Evolutionary conservation across 2,329 filamentous ascomycete genomes (phyloP), one percentile per base, ranked within the genome.

Genomic region (Clonostachys rosea): DNA sequence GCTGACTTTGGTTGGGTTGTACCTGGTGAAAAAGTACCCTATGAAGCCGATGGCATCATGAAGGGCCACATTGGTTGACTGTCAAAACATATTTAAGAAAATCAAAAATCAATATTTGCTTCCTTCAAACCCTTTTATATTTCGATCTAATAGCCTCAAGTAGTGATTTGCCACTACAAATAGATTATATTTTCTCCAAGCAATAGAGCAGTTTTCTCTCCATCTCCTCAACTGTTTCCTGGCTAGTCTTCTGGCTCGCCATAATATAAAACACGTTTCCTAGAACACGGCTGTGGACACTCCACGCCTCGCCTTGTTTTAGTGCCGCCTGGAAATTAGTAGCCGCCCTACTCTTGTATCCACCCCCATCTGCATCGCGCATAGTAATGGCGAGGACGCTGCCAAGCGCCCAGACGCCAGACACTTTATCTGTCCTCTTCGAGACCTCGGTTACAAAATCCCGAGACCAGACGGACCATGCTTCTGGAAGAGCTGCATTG

Each of bases 401-500:
- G 0, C 89, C 89, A 2, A 94, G 67, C 0, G 88, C 85, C 69
- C 89, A 87, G 0, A 86, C 80, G 8, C 84, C 80, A 4, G 80
- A 72, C 0, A 94, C 80, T 0, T 69, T 64, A 1, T 66, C 52
- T 3, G 72, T 71, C 17, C 74, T 57, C 14, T 55, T 67, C 5
- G 86, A 91, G 3, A 91, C 57, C 12, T 68, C 61, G 3, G 68
- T 63, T 2, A 91, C 69, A 30, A 91, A 78, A 0, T 66, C 60
- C 2, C 72, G 71, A 0, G 82, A 80, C 88, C 88, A 94, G 49
- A 83, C 77, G 48, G 86, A 90, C 86, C 87, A 92, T 1, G 60
- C 56, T 3, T 30, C 14, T 44, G 18, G 24, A 30, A 3, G 24
- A 30, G 24, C 24, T 10, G 24, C 24, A 10, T 3, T 30, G 9